phyloP scores from a whole-genome alignment of 768 basidiomycete genomes.

The Amanita pseudoporphyria region DNA sequence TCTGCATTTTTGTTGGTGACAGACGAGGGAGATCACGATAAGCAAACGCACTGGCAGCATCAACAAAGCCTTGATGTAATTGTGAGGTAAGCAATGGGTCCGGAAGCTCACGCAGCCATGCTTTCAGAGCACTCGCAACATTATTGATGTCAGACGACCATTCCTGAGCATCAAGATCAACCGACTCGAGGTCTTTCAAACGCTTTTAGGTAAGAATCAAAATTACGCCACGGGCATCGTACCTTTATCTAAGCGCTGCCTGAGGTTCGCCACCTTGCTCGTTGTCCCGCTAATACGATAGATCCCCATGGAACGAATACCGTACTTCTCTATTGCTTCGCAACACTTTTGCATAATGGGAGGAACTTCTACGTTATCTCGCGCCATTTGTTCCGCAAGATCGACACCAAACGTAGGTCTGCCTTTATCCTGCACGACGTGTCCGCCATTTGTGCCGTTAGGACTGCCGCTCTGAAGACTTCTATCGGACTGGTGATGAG shows the following conservation, averaged over 20 bases:
- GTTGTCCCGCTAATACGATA: conserved; percentile 91
- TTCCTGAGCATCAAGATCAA: conserved; percentile 81
- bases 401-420: conserved; percentile 90
- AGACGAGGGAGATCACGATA: background rate
- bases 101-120: conserved; percentile 94
- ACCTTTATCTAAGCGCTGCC: conserved; percentile 83
- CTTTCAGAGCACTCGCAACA: conserved; percentile 87
- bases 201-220: background rate
- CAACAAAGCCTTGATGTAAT: conserved; percentile 89
- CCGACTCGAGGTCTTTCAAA: conserved; percentile 67
- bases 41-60: conserved; percentile 77
- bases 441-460: conserved; percentile 18
- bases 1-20: conserved; percentile 29
- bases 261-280: conserved; percentile 76
- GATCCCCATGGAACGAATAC: conserved; percentile 76
- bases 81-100: conserved; percentile 81
- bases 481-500: conserved; percentile 27
- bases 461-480: conserved; percentile 6
- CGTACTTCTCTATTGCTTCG: conserved; percentile 85
- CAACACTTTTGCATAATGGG: conserved; percentile 82
- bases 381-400: conserved; percentile 85
- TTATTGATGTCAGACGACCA: conserved; percentile 95
- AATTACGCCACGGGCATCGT: conserved; percentile 2
- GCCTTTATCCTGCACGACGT: conserved; percentile 44
- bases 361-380: conserved; percentile 88